Conservation (phyloP, 2,329 filamentous ascomycete genomes). For the Aspergillus aculeatinus region DNA sequence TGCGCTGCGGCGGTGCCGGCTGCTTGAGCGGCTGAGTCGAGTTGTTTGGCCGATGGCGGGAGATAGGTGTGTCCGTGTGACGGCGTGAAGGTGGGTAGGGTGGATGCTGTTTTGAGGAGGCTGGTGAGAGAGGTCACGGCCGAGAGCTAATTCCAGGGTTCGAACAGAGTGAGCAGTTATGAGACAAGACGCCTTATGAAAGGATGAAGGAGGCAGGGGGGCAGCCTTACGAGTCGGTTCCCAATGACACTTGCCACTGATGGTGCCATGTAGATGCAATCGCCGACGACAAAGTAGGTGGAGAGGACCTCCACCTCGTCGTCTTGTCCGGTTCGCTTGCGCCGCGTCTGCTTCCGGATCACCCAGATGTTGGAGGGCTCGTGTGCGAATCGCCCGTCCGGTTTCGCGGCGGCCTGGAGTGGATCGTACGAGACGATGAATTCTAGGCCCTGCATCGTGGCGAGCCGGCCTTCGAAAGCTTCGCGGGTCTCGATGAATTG, state of each 20-base stretch:
- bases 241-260: slow-evolving; percentile 59
- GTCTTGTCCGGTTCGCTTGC: slow-evolving; percentile 43
- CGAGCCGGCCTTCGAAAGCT: slow-evolving; percentile 56
- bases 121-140: slow-evolving; percentile 57
- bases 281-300: slow-evolving; percentile 62
- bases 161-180: neutral
- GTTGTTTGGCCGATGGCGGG: slow-evolving; percentile 47
- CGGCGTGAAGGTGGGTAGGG: slow-evolving; percentile 58
- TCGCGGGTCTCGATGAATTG: slow-evolving; percentile 55
- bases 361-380: slow-evolving; percentile 57
- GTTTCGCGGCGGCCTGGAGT: slow-evolving; percentile 46
- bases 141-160: slow-evolving; percentile 46
- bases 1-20: slow-evolving; percentile 37
- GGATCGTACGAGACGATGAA: slow-evolving; percentile 62
- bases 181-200: neutral
- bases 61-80: slow-evolving; percentile 61
- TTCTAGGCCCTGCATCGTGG: slow-evolving; percentile 57
- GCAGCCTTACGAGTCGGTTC: slow-evolving; percentile 50
- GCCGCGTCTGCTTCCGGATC: slow-evolving; percentile 58
- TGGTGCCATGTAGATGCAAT: slow-evolving; percentile 62
- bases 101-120: slow-evolving; percentile 54
- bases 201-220: slow-evolving; percentile 2
- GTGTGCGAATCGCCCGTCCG: slow-evolving; percentile 42
- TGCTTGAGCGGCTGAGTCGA: slow-evolving; percentile 27
- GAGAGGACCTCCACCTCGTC: slow-evolving; percentile 55